Percentiles rank a stretch among this genome's conserved stretches.
phyloP scores from a whole-genome alignment of 345 rosid genomes.

The Eucalyptus cloeziana region DNA sequence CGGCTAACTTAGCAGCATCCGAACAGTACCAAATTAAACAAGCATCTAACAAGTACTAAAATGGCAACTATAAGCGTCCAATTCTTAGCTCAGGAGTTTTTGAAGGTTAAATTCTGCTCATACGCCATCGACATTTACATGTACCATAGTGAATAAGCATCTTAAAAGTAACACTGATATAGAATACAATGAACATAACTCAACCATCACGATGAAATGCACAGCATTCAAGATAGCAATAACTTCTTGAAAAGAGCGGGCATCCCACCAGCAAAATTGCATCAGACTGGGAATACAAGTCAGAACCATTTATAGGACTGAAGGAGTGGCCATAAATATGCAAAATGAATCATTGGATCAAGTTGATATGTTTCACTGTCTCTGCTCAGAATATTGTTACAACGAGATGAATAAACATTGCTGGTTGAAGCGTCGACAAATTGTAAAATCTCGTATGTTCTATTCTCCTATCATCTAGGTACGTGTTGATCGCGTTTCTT shows the following conservation, averaged over 20 bases:
- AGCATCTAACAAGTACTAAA: background rate
- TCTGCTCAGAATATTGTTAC: background rate
- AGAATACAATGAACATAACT: background rate
- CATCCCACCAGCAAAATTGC: background rate
- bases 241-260: background rate
- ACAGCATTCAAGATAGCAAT: background rate
- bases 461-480: background rate
- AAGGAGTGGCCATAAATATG: background rate
- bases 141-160: background rate
- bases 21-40: background rate
- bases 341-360: background rate
- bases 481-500: background rate
- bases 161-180: background rate
- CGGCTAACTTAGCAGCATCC: background rate
- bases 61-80: background rate
- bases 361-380: background rate
- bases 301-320: background rate
- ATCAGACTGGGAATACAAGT: background rate
- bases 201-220: background rate
- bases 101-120: background rate
- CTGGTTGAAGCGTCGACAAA: background rate
- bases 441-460: background rate
- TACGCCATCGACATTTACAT: background rate
- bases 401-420: background rate
- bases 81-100: background rate